Evolutionary conservation across 2,329 filamentous ascomycete genomes (phyloP), one percentile per base, ranked within the genome.

Genomic region (Epichloe sylvatica): DNA sequence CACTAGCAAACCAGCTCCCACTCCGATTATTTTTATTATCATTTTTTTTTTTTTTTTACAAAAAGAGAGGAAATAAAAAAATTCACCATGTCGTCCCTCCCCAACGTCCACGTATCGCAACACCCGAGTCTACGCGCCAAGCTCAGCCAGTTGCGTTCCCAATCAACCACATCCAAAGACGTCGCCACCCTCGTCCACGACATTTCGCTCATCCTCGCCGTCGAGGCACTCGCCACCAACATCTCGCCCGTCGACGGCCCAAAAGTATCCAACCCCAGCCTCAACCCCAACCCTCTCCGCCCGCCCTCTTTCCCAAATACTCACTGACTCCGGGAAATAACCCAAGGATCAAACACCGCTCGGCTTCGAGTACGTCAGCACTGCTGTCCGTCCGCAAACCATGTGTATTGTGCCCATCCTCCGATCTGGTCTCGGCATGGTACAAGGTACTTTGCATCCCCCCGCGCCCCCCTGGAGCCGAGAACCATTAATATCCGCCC

Each of bases 341-440:
- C 9, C 30, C 30, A 52, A 94, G 86, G 86, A 83, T 62, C 70
- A 77, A 61, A 92, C 88, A 0, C 85, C 87, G 1, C 75, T 97
- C 34, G 86, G 84, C 55, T 87, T 82, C 64, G 69, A 80, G 54
- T 95, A 90, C 69, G 75, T 78, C 13, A 81, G 79, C 1, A 76
- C 78, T 37, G 73, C 72, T 38, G 74, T 87, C 55, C 66, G 75
- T 5, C 83, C 86, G 1, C 68, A 74, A 45, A 77, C 76, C 51
- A 78, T 96, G 57, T 90, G 83, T 47, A 76, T 97, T 48, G 83
- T 97, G 3, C 91, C 91, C 37, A 94, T 97, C 66, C 78, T 97
- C n/a, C 79, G 91, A 53, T 94, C 87, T 3, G 91, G 91, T 25
- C 74, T 96, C 39, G 86, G 81, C 64, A 96, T 97, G 90, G 78